phyloP scores from a whole-genome alignment of 352 stramenopile genomes.

The Phytophthora aleatoria region DNA sequence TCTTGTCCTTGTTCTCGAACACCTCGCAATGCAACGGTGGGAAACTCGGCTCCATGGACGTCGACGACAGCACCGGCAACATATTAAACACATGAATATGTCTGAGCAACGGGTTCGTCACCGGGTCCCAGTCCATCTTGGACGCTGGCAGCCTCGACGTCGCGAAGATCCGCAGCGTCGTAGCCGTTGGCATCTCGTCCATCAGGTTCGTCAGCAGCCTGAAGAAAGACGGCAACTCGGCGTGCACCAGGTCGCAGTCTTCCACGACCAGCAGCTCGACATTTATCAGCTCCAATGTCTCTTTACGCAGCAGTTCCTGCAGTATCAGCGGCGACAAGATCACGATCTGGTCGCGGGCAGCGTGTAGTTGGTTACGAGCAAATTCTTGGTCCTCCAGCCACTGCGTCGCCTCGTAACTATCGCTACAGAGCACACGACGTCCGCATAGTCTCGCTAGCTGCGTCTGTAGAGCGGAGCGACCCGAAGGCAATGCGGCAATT shows the following conservation, averaged over 20 bases:
- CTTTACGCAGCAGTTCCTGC: slow-evolving; percentile 44
- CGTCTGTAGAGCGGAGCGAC: slow-evolving; percentile 35
- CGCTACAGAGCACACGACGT: slow-evolving; percentile 42
- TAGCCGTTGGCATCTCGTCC: slow-evolving; percentile 14
- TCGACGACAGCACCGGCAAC: slow-evolving; percentile 43
- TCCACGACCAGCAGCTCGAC: slow-evolving; percentile 69
- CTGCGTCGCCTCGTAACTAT: slow-evolving; percentile 14
- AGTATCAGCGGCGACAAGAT: slow-evolving; percentile 57
- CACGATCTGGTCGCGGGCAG: slow-evolving; percentile 34
- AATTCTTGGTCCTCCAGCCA: slow-evolving; percentile 34
- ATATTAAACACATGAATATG: slow-evolving; percentile 71
- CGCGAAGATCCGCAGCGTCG: slow-evolving; percentile 53
- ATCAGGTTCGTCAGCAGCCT: slow-evolving; percentile 30
- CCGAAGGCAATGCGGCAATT: slow-evolving; percentile 39
- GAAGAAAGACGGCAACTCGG: slow-evolving; percentile 66
- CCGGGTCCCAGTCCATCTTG: slow-evolving; percentile 49
- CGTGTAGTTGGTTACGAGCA: slow-evolving; percentile 23
- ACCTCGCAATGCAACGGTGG: slow-evolving; percentile 60
- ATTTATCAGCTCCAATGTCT: slow-evolving; percentile 23
- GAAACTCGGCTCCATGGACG: slow-evolving; percentile 30
- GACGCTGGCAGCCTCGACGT: slow-evolving; percentile 61
- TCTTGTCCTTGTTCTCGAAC: slow-evolving; percentile 33
- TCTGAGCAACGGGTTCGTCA: slow-evolving; percentile 59
- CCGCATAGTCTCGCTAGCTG: slow-evolving; percentile 57
- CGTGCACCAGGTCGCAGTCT: slow-evolving; percentile 66